Evolutionary conservation across 2,329 filamentous ascomycete species (phyloP).

Genomic region (Sporothrix curviconia): DNA sequence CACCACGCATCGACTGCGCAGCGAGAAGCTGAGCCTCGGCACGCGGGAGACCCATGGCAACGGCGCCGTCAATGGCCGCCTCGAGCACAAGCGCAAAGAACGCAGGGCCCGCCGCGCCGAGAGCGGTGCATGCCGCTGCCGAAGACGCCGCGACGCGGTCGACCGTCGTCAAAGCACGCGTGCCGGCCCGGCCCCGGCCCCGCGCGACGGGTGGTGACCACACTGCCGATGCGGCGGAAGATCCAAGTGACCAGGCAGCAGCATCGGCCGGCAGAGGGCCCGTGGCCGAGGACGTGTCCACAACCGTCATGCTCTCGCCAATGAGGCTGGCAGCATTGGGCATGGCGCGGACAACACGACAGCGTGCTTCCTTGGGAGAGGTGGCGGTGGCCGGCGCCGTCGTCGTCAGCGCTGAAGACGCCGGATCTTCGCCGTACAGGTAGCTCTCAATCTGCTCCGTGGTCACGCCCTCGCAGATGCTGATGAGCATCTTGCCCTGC

Average conservation of each 20-base stretch:
- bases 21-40: constrained; percentile 70
- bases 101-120: constrained; percentile 68
- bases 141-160: constrained; percentile 32
- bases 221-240: constrained; percentile 66
- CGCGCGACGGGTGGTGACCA: constrained; percentile 27
- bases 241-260: constrained; percentile 64
- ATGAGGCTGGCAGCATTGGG: constrained; percentile 78
- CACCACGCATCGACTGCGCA: constrained; percentile 70
- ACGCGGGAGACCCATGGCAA: constrained; percentile 70
- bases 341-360: constrained; percentile 69
- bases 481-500: constrained; percentile 72
- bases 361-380: constrained; percentile 38
- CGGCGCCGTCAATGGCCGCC: constrained; percentile 67
- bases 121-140: constrained; percentile 66
- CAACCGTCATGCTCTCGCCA: constrained; percentile 75
- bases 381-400: neutral
- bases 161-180: constrained; percentile 49
- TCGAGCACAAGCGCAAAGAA: constrained; percentile 73
- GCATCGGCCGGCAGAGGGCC: constrained; percentile 47
- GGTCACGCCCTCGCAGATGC: constrained; percentile 71
- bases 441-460: constrained; percentile 59
- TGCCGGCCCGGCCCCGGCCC: neutral
- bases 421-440: constrained; percentile 50
- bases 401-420: neutral
- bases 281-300: constrained; percentile 48